Evolutionary conservation across 83 land plant species (phyloP).

Genomic region (Picea abies): DNA sequence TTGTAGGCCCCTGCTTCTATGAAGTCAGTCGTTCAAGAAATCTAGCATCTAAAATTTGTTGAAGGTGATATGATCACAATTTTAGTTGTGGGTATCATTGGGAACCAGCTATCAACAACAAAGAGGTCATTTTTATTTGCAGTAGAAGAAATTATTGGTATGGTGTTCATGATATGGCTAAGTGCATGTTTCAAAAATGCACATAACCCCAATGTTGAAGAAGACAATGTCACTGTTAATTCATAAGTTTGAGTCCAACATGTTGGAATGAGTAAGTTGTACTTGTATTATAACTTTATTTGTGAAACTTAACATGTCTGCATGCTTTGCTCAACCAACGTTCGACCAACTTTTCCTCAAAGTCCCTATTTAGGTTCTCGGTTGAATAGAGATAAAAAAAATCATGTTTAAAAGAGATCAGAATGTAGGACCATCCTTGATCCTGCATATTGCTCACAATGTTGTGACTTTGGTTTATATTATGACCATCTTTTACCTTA

Average conservation of each 20-base stretch:
- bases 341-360: too few species aligned
- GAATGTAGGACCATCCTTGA: too few species aligned
- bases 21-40: slow-evolving; percentile 37
- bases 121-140: slow-evolving; percentile 37
- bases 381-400: too few species aligned
- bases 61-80: slow-evolving; percentile 23
- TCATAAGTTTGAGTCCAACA: not conserved
- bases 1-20: slow-evolving; percentile 43
- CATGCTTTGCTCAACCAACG: too few species aligned
- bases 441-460: too few species aligned
- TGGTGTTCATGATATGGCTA: slow-evolving; percentile 29
- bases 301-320: too few species aligned
- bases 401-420: too few species aligned
- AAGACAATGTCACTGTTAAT: not conserved
- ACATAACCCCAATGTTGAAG: not conserved
- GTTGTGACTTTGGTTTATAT: too few species aligned
- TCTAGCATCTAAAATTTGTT: slow-evolving; percentile 34
- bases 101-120: slow-evolving; percentile 28
- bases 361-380: too few species aligned
- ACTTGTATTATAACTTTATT: too few species aligned
- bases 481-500: too few species aligned
- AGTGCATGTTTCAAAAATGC: slow-evolving; percentile 26
- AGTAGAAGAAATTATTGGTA: slow-evolving; percentile 27
- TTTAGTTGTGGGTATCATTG: not conserved
- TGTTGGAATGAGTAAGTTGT: too few species aligned